Evolutionary conservation across 176 grass and related monocot species (phyloP).

Genomic region (Coix lacrymajobi): DNA sequence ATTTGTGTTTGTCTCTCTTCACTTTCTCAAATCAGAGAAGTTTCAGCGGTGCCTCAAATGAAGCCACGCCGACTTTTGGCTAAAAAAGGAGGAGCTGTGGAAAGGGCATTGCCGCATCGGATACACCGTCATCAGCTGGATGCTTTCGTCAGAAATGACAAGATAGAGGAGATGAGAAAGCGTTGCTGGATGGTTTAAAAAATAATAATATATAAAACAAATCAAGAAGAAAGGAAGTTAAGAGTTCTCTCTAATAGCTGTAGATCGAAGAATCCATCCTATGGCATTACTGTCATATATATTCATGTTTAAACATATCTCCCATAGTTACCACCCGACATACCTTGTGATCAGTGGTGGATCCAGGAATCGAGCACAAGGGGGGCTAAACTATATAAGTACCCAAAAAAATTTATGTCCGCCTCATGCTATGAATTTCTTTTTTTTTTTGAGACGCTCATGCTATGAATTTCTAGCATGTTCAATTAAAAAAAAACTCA

Average conservation of each 20-base stretch:
- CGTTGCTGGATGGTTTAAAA: constrained; percentile 1
- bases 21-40: background rate
- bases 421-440: too few species aligned
- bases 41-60: background rate
- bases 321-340: background rate
- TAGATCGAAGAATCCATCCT: background rate
- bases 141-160: constrained; percentile 13
- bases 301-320: background rate
- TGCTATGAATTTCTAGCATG: too few species aligned
- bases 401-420: too few species aligned
- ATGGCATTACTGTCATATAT: background rate
- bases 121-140: constrained; percentile 23
- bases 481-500: too few species aligned
- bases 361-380: too few species aligned
- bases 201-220: background rate
- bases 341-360: too few species aligned
- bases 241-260: background rate
- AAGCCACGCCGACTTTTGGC: background rate
- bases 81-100: background rate
- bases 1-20: constrained; percentile 4
- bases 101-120: constrained; percentile 17
- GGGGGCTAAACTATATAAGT: too few species aligned
- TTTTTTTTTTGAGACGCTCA: too few species aligned
- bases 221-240: background rate
- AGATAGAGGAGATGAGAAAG: background rate